Conservation (phyloP, 2,329 filamentous ascomycete genomes). For the Penicillium brevicompactum region DNA sequence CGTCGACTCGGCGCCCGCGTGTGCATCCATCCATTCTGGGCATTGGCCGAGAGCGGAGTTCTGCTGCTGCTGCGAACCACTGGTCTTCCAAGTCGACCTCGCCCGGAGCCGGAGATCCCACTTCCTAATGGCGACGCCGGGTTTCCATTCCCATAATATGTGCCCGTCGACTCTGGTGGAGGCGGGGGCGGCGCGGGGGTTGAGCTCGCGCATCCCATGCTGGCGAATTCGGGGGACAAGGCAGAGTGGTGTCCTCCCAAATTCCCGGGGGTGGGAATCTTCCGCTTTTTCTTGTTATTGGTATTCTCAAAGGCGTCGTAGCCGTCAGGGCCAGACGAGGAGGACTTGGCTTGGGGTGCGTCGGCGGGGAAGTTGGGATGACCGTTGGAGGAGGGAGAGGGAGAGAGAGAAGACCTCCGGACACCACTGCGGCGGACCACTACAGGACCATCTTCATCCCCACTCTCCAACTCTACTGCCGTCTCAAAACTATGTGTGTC, state of each 20-base stretch:
- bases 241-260: slow-evolving; percentile 60
- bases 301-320: slow-evolving; percentile 98
- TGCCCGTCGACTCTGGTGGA: slow-evolving; percentile 50
- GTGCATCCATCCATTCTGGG: slow-evolving; percentile 57
- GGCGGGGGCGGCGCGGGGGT: slow-evolving; percentile 47
- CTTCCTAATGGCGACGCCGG: slow-evolving; percentile 59
- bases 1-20: slow-evolving; percentile 53
- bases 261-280: slow-evolving; percentile 88
- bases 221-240: slow-evolving; percentile 65
- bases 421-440: slow-evolving; percentile 46
- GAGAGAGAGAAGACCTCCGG: slow-evolving; percentile 40
- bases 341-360: slow-evolving; percentile 48
- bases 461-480: slow-evolving; percentile 60
- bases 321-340: slow-evolving; percentile 75
- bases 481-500: slow-evolving; percentile 53
- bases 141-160: slow-evolving; percentile 60
- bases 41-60: slow-evolving; percentile 63
- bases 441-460: slow-evolving; percentile 59
- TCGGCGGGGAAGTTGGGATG: slow-evolving; percentile 1
- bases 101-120: slow-evolving; percentile 80
- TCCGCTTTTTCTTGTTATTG: slow-evolving; percentile 99
- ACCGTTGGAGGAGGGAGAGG: slow-evolving; percentile 22
- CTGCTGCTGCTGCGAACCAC: slow-evolving; percentile 55
- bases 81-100: slow-evolving; percentile 76
- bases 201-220: slow-evolving; percentile 59